Conservation (phyloP, 2,329 filamentous ascomycete species). For the Gaeumannomyces sp. region DNA sequence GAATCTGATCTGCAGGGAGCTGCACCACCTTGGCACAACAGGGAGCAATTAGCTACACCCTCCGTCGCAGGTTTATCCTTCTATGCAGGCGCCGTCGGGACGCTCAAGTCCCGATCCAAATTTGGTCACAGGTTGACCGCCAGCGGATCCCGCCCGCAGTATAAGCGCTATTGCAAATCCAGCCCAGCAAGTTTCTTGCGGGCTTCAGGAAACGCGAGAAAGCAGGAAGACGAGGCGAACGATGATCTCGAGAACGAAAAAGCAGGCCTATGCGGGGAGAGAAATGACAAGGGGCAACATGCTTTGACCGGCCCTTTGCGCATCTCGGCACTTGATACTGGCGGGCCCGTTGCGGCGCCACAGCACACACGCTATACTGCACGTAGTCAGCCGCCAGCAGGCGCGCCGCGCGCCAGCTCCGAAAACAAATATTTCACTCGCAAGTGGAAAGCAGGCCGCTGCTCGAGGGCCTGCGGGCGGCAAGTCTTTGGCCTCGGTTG, state of each 20-base stretch:
- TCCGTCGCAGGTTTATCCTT: background rate
- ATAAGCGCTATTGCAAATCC: background rate
- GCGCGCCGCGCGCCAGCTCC: background rate
- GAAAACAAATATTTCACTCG: background rate
- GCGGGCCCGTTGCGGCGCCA: background rate
- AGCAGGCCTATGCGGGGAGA: background rate
- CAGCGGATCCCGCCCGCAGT: background rate
- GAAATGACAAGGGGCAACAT: background rate
- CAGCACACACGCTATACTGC: background rate
- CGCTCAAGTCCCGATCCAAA: background rate
- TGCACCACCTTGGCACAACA: background rate
- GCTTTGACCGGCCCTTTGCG: background rate
- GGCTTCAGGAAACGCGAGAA: background rate
- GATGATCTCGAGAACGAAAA: background rate
- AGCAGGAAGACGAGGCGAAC: no score
- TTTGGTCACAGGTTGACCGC: background rate
- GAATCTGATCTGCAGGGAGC: background rate
- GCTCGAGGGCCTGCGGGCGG: no score
- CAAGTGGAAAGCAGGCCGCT: background rate
- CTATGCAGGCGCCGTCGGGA: background rate
- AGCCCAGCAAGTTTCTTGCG: background rate
- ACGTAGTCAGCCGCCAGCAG: background rate
- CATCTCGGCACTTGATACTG: background rate
- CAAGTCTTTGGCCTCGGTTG: background rate
- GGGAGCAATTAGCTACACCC: background rate